Conservation (phyloP, 2,329 filamentous ascomycete species). For the Ramichloridium luteum region DNA sequence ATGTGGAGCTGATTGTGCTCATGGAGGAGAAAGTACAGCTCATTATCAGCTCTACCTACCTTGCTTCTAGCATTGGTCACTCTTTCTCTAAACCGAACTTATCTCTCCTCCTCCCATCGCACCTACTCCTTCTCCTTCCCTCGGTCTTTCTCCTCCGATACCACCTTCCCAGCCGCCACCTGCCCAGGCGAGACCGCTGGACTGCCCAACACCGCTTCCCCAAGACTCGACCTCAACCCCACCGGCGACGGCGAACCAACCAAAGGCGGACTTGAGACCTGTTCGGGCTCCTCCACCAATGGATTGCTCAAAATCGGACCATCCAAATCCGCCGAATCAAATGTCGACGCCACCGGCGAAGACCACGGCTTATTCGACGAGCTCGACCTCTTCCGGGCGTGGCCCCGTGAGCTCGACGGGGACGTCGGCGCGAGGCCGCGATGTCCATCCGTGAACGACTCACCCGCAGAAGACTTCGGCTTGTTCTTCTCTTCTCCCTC, state of each 20-base stretch:
- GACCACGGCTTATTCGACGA: constrained; percentile 7
- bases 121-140: too few species aligned
- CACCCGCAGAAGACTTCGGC: constrained; percentile 2
- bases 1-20: too few species aligned
- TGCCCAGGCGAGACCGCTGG: too few species aligned
- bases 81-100: too few species aligned
- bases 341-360: constrained; percentile 9
- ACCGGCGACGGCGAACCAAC: constrained; percentile 13
- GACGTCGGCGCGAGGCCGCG: constrained; percentile 26
- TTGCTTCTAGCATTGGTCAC: too few species aligned
- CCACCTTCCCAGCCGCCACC: too few species aligned
- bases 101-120: too few species aligned
- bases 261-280: constrained; percentile 9
- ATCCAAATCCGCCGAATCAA: constrained; percentile 10
- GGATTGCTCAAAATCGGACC: constrained; percentile 11
- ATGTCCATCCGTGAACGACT: constrained; percentile 23
- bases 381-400: constrained; percentile 5
- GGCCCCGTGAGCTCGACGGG: constrained; percentile 7
- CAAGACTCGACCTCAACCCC: too few species aligned
- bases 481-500: constrained; percentile 2
- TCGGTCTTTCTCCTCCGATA: too few species aligned
- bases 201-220: too few species aligned
- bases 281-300: constrained; percentile 18
- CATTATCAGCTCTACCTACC: too few species aligned
- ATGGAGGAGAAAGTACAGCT: too few species aligned